Percentiles rank a stretch among this genome's conserved stretches.
Conservation (phyloP, 768 basidiomycete genomes). For the Boletus sp. region DNA sequence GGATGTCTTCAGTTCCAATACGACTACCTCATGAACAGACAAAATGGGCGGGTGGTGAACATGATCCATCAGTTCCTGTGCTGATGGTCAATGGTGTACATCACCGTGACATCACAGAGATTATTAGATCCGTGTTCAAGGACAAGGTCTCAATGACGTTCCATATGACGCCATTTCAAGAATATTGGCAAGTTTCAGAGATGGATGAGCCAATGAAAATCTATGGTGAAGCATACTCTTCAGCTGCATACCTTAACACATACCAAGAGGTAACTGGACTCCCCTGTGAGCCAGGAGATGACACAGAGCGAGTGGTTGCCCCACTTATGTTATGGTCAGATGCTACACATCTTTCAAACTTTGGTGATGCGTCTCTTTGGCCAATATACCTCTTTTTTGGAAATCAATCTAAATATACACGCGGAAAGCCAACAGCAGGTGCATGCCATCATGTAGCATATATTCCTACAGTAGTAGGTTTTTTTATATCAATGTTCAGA, state of each 20-base stretch:
- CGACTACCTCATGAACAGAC: background rate
- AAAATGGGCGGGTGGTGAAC: background rate
- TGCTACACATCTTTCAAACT: background rate
- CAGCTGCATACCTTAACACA: background rate
- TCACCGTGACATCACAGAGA: background rate
- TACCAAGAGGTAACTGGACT: background rate
- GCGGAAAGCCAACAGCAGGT: background rate
- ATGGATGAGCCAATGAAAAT: background rate
- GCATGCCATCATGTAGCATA: background rate
- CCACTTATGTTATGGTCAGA: background rate
- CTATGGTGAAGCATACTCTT: background rate
- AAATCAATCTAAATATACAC: background rate
- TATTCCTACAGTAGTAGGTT: background rate
- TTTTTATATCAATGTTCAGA: too few relatives aligned
- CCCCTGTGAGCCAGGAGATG: background rate
- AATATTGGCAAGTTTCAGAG: too few relatives aligned
- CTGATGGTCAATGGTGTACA: background rate
- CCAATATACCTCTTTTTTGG: background rate
- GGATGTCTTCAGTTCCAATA: slow-evolving; percentile 6
- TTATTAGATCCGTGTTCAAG: background rate
- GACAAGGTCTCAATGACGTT: background rate
- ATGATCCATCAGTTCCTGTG: background rate
- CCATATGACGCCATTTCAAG: background rate
- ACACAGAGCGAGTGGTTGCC: background rate
- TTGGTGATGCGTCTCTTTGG: background rate